Percentiles rank a stretch among this genome's conserved stretches.
phyloP scores from a whole-genome alignment of 805 yeast genomes.

The Ogataea corticis region DNA sequence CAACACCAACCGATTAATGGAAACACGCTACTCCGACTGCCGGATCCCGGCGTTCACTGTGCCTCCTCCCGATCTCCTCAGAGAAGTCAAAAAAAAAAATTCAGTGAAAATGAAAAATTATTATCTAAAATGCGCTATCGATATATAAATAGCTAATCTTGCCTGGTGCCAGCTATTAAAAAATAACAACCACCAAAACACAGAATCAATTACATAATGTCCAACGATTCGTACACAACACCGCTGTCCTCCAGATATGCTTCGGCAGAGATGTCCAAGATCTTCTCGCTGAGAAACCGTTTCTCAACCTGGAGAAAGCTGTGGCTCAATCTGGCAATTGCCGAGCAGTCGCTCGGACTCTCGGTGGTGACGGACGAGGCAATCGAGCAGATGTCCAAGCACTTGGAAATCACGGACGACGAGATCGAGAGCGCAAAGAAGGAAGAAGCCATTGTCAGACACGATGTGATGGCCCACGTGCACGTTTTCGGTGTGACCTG shows the following conservation, averaged over 20 bases:
- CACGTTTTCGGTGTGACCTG: constrained; percentile 91
- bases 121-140: background rate
- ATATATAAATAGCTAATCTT: constrained; percentile 1
- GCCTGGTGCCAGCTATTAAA: background rate
- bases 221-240: constrained; percentile 77
- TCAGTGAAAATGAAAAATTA: background rate
- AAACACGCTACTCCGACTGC: too few relatives aligned
- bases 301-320: constrained; percentile 98
- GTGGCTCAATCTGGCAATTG: constrained; percentile 93
- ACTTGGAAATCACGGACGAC: constrained; percentile 84
- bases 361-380: constrained; percentile 87
- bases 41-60: background rate
- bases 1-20: too few relatives aligned
- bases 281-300: constrained; percentile 91
- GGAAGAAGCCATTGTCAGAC: constrained; percentile 97
- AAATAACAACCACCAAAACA: background rate
- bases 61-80: too few relatives aligned
- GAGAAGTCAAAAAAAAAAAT: constrained; percentile 6
- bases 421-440: constrained; percentile 86
- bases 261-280: constrained; percentile 91
- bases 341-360: constrained; percentile 90
- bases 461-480: constrained; percentile 99
- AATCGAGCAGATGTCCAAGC: constrained; percentile 75
- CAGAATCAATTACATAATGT: constrained; percentile 25
- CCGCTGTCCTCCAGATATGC: constrained; percentile 97